A percentile compares a stretch with the other conserved stretches of the same genome.
These are phyloP conservation scores for Saccharomyces uvarum DNA, from an alignment of 1,139 yeast genomes.

Conservation along the genomic window DNA sequence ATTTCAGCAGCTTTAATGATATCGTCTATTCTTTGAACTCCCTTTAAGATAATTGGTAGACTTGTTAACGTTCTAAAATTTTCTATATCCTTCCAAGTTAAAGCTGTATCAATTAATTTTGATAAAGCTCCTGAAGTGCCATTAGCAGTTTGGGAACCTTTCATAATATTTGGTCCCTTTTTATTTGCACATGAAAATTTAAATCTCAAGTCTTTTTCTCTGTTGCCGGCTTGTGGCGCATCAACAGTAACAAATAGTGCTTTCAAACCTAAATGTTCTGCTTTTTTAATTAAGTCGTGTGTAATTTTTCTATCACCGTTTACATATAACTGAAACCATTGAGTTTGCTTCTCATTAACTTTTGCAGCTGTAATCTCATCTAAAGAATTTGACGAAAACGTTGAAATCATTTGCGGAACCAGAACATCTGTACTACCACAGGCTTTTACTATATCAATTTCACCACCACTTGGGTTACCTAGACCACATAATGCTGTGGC, in stretches of 20 bases:
- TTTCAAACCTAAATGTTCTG: conserved; percentile 66
- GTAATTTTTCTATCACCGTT: conserved; percentile 63
- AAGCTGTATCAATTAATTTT: conserved; percentile 71
- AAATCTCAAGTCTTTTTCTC: conserved; percentile 58
- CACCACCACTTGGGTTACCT: conserved; percentile 73
- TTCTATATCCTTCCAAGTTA: conserved; percentile 46
- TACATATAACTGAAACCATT: conserved; percentile 89
- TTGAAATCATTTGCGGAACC: conserved; percentile 74
- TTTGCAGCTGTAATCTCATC: conserved; percentile 64
- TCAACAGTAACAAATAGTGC: conserved; percentile 85
- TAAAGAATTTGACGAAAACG: conserved; percentile 66
- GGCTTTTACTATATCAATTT: conserved; percentile 65
- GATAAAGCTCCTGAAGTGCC: conserved; percentile 88
- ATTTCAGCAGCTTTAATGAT: conserved; percentile 57
- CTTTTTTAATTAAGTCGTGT: conserved; percentile 53
- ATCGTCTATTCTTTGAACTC: conserved; percentile 65
- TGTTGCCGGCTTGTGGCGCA: conserved; percentile 90
- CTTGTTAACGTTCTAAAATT: conserved; percentile 36
- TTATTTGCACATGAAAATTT: conserved; percentile 43
- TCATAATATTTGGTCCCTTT: conserved; percentile 29
- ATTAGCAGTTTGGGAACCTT: conserved; percentile 37
- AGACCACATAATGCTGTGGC: conserved; percentile 79
- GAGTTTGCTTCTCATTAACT: conserved; percentile 39
- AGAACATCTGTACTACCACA: conserved; percentile 49
- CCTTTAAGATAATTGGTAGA: conserved; percentile 53